Evolutionary conservation across 805 yeast genomes (phyloP).

Genomic region (Isabelozyma heimii): DNA sequence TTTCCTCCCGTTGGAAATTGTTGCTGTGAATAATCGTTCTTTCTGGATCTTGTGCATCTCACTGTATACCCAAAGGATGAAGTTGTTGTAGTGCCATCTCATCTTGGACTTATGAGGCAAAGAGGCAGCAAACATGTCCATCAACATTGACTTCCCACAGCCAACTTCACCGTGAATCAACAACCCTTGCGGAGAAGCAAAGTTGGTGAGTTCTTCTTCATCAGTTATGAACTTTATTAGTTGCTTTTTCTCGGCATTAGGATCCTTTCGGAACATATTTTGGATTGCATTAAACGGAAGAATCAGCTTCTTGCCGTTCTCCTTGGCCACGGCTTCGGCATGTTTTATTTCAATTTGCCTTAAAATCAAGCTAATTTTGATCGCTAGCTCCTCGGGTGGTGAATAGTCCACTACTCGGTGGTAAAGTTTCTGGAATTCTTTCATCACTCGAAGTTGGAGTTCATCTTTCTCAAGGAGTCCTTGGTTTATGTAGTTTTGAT

Average conservation of each 20-base stretch:
- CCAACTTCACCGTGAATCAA: conserved; percentile 67
- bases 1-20: conserved; percentile 11
- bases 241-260: conserved; percentile 30
- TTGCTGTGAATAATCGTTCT: conserved; percentile 36
- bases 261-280: conserved; percentile 28
- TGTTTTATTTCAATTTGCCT: conserved; percentile 31
- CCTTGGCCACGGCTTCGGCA: conserved; percentile 17
- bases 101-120: conserved; percentile 62
- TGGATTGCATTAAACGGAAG: conserved; percentile 13
- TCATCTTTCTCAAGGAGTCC: conserved; percentile 56
- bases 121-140: conserved; percentile 68
- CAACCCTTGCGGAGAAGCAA: conserved; percentile 64
- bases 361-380: conserved; percentile 40
- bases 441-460: conserved; percentile 59
- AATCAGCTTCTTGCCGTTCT: conserved; percentile 10
- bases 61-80: conserved; percentile 64
- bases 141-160: conserved; percentile 70
- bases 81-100: conserved; percentile 70
- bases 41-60: conserved; percentile 57
- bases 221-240: conserved; percentile 52
- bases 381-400: conserved; percentile 49
- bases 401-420: conserved; percentile 55
- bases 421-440: conserved; percentile 60
- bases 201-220: conserved; percentile 55
- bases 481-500: conserved; percentile 48